phyloP scores from a whole-genome alignment of 768 basidiomycete genomes.

The Tricholoma matsutake region DNA sequence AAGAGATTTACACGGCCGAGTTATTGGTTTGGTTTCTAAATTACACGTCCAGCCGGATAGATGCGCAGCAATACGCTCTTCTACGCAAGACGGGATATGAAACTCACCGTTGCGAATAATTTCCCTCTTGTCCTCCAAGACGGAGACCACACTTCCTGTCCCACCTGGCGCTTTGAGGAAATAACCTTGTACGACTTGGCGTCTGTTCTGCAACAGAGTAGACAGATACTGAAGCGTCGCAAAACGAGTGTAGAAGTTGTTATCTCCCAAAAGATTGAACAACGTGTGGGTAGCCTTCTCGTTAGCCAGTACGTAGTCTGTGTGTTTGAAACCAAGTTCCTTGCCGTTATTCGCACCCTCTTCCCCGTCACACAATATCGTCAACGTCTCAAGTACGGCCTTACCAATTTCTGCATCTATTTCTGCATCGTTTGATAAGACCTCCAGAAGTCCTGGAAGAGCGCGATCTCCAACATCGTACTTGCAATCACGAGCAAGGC shows the following conservation, averaged over 20 bases:
- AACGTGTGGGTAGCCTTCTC: slow-evolving; percentile 73
- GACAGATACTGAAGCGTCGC: slow-evolving; percentile 80
- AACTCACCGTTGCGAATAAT: slow-evolving; percentile 82
- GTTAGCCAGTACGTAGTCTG: slow-evolving; percentile 71
- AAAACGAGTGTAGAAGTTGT: slow-evolving; percentile 83
- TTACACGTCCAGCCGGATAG: background rate
- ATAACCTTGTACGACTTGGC: slow-evolving; percentile 82
- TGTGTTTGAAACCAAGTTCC: slow-evolving; percentile 81
- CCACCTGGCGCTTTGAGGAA: slow-evolving; percentile 86
- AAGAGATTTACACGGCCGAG: background rate
- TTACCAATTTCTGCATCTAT: slow-evolving; percentile 91
- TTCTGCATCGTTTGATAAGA: slow-evolving; percentile 83
- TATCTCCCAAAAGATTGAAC: slow-evolving; percentile 70
- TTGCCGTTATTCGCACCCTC: slow-evolving; percentile 44
- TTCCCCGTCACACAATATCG: slow-evolving; percentile 79
- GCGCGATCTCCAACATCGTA: slow-evolving; percentile 81
- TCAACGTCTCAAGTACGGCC: slow-evolving; percentile 87
- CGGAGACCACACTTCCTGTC: slow-evolving; percentile 64
- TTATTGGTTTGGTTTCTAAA: background rate
- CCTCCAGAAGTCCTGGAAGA: slow-evolving; percentile 73
- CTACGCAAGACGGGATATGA: background rate
- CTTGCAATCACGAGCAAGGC: slow-evolving; percentile 87
- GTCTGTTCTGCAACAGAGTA: slow-evolving; percentile 76
- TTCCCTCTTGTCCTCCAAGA: slow-evolving; percentile 83
- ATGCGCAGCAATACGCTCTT: background rate